Evolutionary conservation across 805 yeast genomes (phyloP).

Genomic region (Schwanniomyces pseudopolymorphus): DNA sequence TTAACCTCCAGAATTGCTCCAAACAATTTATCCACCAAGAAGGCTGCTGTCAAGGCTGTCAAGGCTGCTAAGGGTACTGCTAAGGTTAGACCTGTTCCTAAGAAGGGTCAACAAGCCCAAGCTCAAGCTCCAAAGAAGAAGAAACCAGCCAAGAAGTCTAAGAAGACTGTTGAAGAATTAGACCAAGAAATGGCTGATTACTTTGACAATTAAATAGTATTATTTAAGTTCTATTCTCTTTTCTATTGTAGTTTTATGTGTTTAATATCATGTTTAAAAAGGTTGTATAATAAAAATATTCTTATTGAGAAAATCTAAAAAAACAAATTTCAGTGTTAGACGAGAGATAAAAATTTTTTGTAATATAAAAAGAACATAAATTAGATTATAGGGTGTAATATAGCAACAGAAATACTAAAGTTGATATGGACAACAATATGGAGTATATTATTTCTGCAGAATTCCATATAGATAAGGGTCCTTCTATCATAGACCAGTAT

Average conservation of each 20-base stretch:
- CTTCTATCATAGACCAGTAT: constrained; percentile 57
- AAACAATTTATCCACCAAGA: constrained; percentile 35
- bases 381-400: neutral
- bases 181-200: constrained; percentile 99
- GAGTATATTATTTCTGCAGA: constrained; percentile 68
- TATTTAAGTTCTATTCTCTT: neutral
- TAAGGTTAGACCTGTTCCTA: constrained; percentile 10
- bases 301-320: neutral
- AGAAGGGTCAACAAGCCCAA: constrained; percentile 25
- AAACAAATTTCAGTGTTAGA: neutral
- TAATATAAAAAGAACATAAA: neutral
- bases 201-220: constrained; percentile 47
- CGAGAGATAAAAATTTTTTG: neutral
- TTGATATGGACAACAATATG: constrained; percentile 32
- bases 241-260: constrained; percentile 1
- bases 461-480: constrained; percentile 77
- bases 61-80: constrained; percentile 13
- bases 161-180: constrained; percentile 85
- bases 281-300: neutral
- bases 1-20: constrained; percentile 71
- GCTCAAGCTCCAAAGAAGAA: constrained; percentile 29
- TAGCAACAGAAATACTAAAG: neutral
- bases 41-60: constrained; percentile 15
- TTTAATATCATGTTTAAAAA: neutral
- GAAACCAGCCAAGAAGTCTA: constrained; percentile 40